phyloP scores from a whole-genome alignment of 345 rosid genomes.

The Aquilaria yunnanensis region DNA sequence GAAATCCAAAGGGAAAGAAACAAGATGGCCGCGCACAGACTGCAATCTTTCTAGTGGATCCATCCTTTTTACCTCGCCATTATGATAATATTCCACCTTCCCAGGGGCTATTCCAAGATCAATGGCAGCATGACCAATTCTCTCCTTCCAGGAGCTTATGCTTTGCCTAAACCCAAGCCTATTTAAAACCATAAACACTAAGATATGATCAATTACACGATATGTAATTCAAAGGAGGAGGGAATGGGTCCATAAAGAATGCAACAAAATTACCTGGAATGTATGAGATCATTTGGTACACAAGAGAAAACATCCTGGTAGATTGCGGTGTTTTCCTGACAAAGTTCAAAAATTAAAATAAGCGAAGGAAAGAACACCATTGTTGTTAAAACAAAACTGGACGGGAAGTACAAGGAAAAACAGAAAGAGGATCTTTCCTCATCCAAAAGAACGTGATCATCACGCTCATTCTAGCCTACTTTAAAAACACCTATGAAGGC shows the following conservation, averaged over 20 bases:
- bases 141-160: conserved; percentile 59
- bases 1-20: conserved; percentile 83
- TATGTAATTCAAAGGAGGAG: no score
- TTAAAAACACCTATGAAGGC: no score
- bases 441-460: no score
- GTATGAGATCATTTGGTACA: conserved; percentile 78
- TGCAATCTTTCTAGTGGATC: conserved; percentile 61
- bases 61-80: conserved; percentile 46
- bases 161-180: conserved; percentile 60
- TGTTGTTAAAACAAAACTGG: no score
- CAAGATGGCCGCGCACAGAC: conserved; percentile 68
- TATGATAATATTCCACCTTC: conserved; percentile 54
- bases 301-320: conserved; percentile 90
- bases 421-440: no score
- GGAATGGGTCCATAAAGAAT: no score
- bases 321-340: conserved; percentile 70
- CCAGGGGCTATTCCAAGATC: conserved; percentile 77
- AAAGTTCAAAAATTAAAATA: background rate
- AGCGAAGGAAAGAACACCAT: no score
- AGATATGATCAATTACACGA: no score
- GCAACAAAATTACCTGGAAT: conserved; percentile 45
- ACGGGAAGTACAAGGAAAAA: no score
- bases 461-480: no score
- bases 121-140: conserved; percentile 66
- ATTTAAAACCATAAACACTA: conserved; percentile 11